Conservation (phyloP, 78 protist genomes). For the Dictyostelium intermedium region DNA sequence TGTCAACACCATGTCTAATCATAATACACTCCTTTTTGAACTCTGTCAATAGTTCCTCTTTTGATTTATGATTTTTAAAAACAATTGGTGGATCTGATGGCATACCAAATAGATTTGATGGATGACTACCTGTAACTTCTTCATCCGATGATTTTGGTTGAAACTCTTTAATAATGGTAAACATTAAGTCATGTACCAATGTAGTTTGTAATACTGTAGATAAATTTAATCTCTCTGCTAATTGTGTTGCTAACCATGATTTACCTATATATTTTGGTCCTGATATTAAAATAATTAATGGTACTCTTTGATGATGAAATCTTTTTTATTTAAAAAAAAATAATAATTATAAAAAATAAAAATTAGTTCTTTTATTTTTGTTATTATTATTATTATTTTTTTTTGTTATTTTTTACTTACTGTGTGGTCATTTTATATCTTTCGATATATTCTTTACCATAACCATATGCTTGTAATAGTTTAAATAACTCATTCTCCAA, state of each 20-base stretch:
- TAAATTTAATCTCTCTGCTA: conserved; percentile 72
- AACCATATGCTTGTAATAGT: conserved; percentile 48
- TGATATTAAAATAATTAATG: conserved; percentile 60
- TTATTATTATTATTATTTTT: not conserved
- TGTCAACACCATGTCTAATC: conserved; percentile 79
- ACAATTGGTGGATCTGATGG: conserved; percentile 75
- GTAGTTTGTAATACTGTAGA: conserved; percentile 75
- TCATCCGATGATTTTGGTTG: not conserved
- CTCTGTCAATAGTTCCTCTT: conserved; percentile 43
- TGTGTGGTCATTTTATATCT: conserved; percentile 72
- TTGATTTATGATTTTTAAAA: conserved; percentile 32
- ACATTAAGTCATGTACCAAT: conserved; percentile 62
- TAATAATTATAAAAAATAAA: not conserved
- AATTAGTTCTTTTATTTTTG: not conserved
- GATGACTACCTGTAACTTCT: not conserved
- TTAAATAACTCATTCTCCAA: conserved; percentile 58
- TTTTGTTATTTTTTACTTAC: not conserved
- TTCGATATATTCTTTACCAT: conserved; percentile 75
- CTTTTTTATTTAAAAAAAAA: not conserved
- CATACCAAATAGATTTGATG: conserved; percentile 49
- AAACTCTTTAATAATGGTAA: conserved; percentile 54
- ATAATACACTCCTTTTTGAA: conserved; percentile 65
- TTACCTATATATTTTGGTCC: conserved; percentile 75
- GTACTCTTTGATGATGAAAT: conserved; percentile 73
- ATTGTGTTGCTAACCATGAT: conserved; percentile 73